phyloP scores from a whole-genome alignment of 108 stramenopile genomes.

The Fistulifera pelliculosa region DNA sequence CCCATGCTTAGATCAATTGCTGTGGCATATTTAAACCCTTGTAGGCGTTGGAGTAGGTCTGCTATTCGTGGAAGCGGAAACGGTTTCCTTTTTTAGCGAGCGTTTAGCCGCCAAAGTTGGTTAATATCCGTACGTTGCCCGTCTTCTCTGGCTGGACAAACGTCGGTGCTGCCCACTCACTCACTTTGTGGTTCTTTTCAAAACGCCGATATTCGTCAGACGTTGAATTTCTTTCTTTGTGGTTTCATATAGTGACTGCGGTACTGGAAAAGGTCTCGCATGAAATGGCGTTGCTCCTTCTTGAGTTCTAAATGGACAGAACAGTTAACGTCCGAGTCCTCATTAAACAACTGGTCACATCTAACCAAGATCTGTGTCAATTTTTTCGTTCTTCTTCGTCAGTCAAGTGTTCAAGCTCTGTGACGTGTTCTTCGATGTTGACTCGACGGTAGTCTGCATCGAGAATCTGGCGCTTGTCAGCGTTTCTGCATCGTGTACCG shows the following conservation, averaged over 20 bases:
- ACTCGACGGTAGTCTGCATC: conserved; percentile 36
- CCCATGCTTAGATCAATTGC: conserved; percentile 40
- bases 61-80: conserved; percentile 37
- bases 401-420: conserved; percentile 16
- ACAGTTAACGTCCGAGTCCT: conserved; percentile 22
- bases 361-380: conserved; percentile 15
- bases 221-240: conserved; percentile 19
- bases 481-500: background rate
- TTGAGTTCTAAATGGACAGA: conserved; percentile 23
- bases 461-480: background rate
- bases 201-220: conserved; percentile 17
- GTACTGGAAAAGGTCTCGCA: conserved; percentile 21
- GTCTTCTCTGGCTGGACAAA: conserved; percentile 17
- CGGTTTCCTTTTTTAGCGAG: conserved; percentile 21
- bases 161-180: conserved; percentile 12
- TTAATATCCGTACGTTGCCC: conserved; percentile 12
- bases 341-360: conserved; percentile 27
- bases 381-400: conserved; percentile 3
- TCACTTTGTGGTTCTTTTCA: conserved; percentile 6
- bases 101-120: conserved; percentile 34
- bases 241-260: conserved; percentile 18
- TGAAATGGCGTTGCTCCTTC: conserved; percentile 30
- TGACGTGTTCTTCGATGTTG: conserved; percentile 11
- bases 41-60: conserved; percentile 20
- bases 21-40: conserved; percentile 35